Percentiles rank a stretch among this genome's conserved stretches.
phyloP scores from a whole-genome alignment of 2,329 filamentous ascomycete species.

The Fusarium buxicola region DNA sequence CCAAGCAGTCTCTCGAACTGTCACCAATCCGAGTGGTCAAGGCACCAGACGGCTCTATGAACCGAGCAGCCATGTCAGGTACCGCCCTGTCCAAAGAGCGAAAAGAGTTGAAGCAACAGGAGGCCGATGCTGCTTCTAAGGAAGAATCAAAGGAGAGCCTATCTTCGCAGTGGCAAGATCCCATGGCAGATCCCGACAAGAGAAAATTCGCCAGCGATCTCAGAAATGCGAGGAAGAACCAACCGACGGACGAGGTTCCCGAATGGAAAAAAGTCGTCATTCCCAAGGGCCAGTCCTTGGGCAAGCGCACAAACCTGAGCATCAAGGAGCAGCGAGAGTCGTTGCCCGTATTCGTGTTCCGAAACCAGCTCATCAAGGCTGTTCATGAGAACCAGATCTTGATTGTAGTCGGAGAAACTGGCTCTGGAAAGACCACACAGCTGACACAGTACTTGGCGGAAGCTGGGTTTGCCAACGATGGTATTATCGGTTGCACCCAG shows the following conservation, averaged over 20 bases:
- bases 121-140: slow-evolving; percentile 79
- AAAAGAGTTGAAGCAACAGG: slow-evolving; percentile 87
- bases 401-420: slow-evolving; percentile 97
- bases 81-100: slow-evolving; percentile 89
- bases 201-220: slow-evolving; percentile 91
- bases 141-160: slow-evolving; percentile 86
- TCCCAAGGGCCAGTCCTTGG: slow-evolving; percentile 82
- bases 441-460: slow-evolving; percentile 95
- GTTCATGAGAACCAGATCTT: slow-evolving; percentile 89
- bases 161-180: slow-evolving; percentile 93
- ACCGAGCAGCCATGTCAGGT: slow-evolving; percentile 94
- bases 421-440: slow-evolving; percentile 97
- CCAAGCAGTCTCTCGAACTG: slow-evolving; percentile 93
- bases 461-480: slow-evolving; percentile 86
- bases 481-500: slow-evolving; percentile 96
- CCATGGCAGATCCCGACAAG: slow-evolving; percentile 88
- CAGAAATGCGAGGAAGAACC: slow-evolving; percentile 71
- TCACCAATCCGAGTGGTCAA: slow-evolving; percentile 97
- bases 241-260: slow-evolving; percentile 76
- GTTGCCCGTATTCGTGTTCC: slow-evolving; percentile 89
- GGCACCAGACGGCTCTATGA: slow-evolving; percentile 97
- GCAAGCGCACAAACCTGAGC: slow-evolving; percentile 87
- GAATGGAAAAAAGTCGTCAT: slow-evolving; percentile 93
- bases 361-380: slow-evolving; percentile 87
- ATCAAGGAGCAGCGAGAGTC: slow-evolving; percentile 96